phyloP scores from a whole-genome alignment of 768 basidiomycete genomes.

The Boletus rex-veris region DNA sequence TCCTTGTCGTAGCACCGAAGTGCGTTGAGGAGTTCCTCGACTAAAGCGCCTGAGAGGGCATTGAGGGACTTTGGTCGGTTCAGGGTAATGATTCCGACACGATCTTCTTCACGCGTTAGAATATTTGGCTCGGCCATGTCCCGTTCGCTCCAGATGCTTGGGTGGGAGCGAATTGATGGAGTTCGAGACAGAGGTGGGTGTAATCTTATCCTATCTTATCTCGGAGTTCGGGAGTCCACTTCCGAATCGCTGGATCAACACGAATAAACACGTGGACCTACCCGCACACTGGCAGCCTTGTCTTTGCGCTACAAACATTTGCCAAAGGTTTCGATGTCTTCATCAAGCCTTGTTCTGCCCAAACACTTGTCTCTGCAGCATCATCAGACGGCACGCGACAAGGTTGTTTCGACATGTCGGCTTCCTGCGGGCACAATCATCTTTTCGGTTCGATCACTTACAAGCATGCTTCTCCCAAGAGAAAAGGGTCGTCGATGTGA shows the following conservation, averaged over 20 bases:
- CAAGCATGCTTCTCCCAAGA: constrained; percentile 45
- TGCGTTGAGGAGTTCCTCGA: constrained; percentile 76
- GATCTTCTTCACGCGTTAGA: constrained; percentile 18
- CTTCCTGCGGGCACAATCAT: constrained; percentile 49
- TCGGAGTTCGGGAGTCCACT: neutral
- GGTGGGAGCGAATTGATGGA: neutral
- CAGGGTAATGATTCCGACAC: constrained; percentile 60
- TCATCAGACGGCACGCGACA: constrained; percentile 48
- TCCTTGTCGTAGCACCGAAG: constrained; percentile 66
- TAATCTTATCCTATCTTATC: constrained; percentile 15
- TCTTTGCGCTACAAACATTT: too few species aligned
- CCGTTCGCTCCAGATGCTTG: neutral
- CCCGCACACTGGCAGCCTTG: too few species aligned
- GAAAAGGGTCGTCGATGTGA: constrained; percentile 71
- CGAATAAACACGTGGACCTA: too few species aligned
- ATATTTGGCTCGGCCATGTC: constrained; percentile 25
- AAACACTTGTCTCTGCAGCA: constrained; percentile 32
- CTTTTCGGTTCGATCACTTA: constrained; percentile 42
- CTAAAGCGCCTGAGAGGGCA: constrained; percentile 75
- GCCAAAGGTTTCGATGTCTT: neutral
- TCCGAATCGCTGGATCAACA: neutral
- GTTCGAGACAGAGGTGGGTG: too few species aligned
- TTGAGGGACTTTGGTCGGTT: constrained; percentile 87
- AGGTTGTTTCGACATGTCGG: constrained; percentile 40
- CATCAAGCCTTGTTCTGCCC: constrained; percentile 5